phyloP scores from a whole-genome alignment of 2,329 filamentous ascomycete genomes.

The Cercospora sesami region DNA sequence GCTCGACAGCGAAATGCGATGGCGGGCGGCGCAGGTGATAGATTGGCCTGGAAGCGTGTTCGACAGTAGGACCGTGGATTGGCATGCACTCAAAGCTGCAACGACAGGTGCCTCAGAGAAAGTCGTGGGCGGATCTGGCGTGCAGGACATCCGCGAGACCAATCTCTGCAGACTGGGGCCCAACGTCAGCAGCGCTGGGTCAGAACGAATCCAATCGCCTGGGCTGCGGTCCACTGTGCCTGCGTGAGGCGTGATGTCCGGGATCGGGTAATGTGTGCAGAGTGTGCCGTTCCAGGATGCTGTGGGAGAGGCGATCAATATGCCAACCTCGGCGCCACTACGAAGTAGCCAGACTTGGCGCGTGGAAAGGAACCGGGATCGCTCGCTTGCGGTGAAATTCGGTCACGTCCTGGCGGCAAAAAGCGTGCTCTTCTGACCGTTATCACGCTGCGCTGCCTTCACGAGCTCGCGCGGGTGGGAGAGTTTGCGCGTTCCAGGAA shows the following conservation, averaged over 20 bases:
- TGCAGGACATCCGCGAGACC: conserved; percentile 4
- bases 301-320: neutral
- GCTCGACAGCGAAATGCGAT: neutral
- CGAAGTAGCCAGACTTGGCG: neutral
- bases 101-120: neutral
- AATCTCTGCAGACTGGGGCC: conserved; percentile 7
- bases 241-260: conserved; percentile 2
- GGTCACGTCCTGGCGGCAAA: conserved; percentile 8
- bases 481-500: conserved; percentile 9
- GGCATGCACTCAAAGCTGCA: neutral
- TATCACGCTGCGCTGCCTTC: neutral
- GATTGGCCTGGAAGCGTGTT: neutral
- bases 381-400: conserved; percentile 7
- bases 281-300: neutral
- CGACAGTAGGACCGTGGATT: neutral
- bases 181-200: neutral
- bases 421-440: neutral
- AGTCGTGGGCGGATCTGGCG: neutral
- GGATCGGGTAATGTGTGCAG: conserved; percentile 9
- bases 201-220: conserved; percentile 12
- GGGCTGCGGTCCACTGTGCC: conserved; percentile 17
- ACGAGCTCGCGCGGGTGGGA: neutral
- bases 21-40: neutral
- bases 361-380: neutral
- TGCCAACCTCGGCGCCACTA: conserved; percentile 12